Base-by-base conservation (phyloP, 1,284 basidiomycete species). In the Boletus mariae region DNA sequence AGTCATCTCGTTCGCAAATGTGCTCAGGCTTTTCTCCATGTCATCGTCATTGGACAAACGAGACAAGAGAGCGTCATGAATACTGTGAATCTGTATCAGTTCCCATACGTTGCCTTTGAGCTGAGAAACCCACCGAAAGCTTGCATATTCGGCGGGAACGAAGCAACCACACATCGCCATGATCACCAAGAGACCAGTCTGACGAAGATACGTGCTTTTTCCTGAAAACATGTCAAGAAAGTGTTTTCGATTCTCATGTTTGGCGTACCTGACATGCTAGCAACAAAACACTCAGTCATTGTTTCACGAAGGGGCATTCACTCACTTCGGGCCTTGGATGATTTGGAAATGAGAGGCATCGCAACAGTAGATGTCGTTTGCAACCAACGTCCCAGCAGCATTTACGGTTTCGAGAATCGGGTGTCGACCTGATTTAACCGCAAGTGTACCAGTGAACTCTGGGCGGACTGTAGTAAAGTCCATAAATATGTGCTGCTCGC, bases 1-100 rank as follows among this genome's bases (percentile, higher is more conserved):
- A 0, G 87, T 83, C 91, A 98, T 97, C 69, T 98, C 94, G 54
- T 84, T 86, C 0, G 92, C 92, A 71, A 98, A 98, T 0, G 94
- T 97, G 59, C 94, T 96, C 13, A 97, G 70, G 51, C 81, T 90
- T 64, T 85, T 87, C 67, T 95, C 92, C 62, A 94, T 80, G 59
- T 92, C 86, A 61, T 94, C 94, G 58, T 98, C 93, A 60, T 98
- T 97, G 0, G 92, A 95, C 5, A 98, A 76, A 9, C 95, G 83
- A 4, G 88, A 90, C 25, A 98, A 77, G 10, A 98, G 76, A 0
- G 85, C 79, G 60, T 96, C 92, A 51, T 94, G 90, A 2, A 94
- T 78, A 32, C 86, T 90, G 53, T 12, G 10, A 34, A 52, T 10
- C 34, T 11, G 9, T 25, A 20, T 15, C 23, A 35, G 31, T 42